phyloP scores from a whole-genome alignment of 345 rosid genomes.

The Ceriops decandra region DNA sequence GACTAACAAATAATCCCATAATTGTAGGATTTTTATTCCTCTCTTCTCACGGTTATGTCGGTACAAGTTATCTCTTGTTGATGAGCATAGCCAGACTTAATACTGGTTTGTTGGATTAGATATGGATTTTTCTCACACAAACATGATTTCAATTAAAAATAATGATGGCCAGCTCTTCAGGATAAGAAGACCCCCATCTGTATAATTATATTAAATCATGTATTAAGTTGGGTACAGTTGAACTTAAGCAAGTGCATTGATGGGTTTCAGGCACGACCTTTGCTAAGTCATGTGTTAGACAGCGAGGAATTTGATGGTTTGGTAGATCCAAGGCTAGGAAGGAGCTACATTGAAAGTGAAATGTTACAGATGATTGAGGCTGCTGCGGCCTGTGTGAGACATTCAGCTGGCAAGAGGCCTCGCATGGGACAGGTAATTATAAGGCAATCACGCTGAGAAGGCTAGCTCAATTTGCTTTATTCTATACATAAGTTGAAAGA shows the following conservation, averaged over 20 bases:
- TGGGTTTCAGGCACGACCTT: slow-evolving; percentile 74
- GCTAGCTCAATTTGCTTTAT: not conserved
- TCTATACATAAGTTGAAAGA: not conserved
- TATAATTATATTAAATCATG: not conserved
- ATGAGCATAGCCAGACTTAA: too few species aligned
- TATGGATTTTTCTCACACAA: too few species aligned
- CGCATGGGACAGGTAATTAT: slow-evolving; percentile 79
- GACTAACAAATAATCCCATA: too few species aligned
- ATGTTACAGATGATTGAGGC: slow-evolving; percentile 85
- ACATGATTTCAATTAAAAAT: too few species aligned
- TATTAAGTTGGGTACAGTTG: not conserved
- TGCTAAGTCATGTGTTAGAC: slow-evolving; percentile 67
- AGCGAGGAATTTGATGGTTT: slow-evolving; percentile 51
- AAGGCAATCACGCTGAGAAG: not conserved
- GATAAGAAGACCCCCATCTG: too few species aligned
- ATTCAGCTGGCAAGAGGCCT: slow-evolving; percentile 85
- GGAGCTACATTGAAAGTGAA: slow-evolving; percentile 55
- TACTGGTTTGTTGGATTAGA: too few species aligned
- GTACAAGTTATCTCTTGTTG: too few species aligned
- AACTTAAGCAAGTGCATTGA: too few species aligned
- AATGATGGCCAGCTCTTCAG: too few species aligned
- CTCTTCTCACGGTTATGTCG: too few species aligned
- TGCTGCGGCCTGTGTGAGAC: slow-evolving; percentile 90
- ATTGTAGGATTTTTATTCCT: too few species aligned
- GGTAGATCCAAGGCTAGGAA: slow-evolving; percentile 73